These are phyloP conservation scores for Cordyceps pruinosa DNA, from an alignment of 2,329 filamentous ascomycete genomes.

Conservation along the genomic window DNA sequence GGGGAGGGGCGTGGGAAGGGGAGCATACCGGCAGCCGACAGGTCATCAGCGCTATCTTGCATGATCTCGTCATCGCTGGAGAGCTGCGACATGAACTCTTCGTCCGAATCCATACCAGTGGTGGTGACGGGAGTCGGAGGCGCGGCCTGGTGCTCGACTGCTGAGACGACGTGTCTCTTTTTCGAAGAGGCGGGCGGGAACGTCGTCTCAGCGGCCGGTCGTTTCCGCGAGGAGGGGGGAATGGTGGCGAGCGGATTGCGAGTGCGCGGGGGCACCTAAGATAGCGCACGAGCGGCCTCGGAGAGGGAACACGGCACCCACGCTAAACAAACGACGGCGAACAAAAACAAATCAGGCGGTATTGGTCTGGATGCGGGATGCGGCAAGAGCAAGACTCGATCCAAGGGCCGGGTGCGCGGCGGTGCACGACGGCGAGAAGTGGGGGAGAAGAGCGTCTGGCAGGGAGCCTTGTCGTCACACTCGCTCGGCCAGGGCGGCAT, in stretches of 20 bases:
- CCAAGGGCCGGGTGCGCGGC: neutral
- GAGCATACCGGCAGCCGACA: slow-evolving; percentile 42
- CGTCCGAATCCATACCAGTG: slow-evolving; percentile 85
- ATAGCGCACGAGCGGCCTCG: neutral
- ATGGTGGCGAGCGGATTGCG: slow-evolving; percentile 40
- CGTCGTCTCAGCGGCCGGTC: slow-evolving; percentile 61
- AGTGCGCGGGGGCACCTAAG: neutral
- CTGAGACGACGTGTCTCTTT: slow-evolving; percentile 53
- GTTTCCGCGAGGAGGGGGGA: slow-evolving; percentile 53
- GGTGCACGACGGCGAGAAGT: neutral
- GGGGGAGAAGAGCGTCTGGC: neutral
- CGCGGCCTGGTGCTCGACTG: slow-evolving; percentile 36
- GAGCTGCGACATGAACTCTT: slow-evolving; percentile 81
- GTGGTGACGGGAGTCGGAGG: slow-evolving; percentile 53
- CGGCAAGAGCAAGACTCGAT: too few species aligned
- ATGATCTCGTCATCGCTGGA: slow-evolving; percentile 69
- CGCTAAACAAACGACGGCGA: too few species aligned
- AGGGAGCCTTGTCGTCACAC: neutral
- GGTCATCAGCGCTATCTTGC: slow-evolving; percentile 70
- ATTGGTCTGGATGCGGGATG: too few species aligned
- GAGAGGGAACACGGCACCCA: too few species aligned
- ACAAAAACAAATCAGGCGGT: too few species aligned
- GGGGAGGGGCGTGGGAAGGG: neutral
- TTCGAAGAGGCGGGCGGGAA: slow-evolving; percentile 40
- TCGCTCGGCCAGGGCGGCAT: neutral